These are phyloP conservation scores for Ogataea nitratoaversa DNA, from an alignment of 805 yeast genomes.

Conservation along the genomic window DNA sequence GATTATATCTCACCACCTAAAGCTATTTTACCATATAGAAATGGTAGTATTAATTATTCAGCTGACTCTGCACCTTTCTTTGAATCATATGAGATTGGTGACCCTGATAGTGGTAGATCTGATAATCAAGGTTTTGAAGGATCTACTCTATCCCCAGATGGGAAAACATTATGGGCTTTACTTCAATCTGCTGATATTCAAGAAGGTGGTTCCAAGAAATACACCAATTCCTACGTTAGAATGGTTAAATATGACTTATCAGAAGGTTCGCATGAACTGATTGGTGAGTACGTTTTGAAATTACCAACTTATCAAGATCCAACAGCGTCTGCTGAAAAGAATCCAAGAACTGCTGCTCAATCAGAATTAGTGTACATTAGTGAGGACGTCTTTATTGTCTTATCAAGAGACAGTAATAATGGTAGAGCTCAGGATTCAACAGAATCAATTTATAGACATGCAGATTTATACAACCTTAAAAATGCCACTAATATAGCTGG, in stretches of 20 bases:
- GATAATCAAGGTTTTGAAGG: conserved; percentile 32
- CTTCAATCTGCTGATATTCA: conserved; percentile 29
- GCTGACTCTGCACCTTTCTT: conserved; percentile 28
- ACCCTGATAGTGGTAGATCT: conserved; percentile 28
- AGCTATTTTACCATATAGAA: conserved; percentile 26
- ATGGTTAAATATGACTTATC: conserved; percentile 27
- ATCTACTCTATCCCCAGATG: conserved; percentile 29
- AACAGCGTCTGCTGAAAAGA: conserved; percentile 14
- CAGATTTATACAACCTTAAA: conserved; percentile 25
- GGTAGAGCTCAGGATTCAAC: conserved; percentile 25
- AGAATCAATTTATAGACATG: conserved; percentile 25
- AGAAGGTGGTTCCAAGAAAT: conserved; percentile 29
- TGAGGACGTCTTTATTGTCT: conserved; percentile 26
- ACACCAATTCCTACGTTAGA: conserved; percentile 19
- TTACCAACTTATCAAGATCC: conserved; percentile 27
- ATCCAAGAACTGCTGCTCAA: conserved; percentile 29
- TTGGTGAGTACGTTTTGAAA: conserved; percentile 27
- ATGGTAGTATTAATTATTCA: conserved; percentile 21
- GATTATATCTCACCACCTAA: conserved; percentile 28
- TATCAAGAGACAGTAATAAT: conserved; percentile 27
- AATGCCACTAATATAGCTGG: conserved; percentile 29
- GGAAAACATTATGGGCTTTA: conserved; percentile 22
- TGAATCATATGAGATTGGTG: conserved; percentile 20
- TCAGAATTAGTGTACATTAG: conserved; percentile 26
- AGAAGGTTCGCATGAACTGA: conserved; percentile 14